A percentile compares a stretch with the other conserved stretches of the same genome.
phyloP scores from a whole-genome alignment of 352 stramenopile species.

The Phytophthora lateralis region DNA sequence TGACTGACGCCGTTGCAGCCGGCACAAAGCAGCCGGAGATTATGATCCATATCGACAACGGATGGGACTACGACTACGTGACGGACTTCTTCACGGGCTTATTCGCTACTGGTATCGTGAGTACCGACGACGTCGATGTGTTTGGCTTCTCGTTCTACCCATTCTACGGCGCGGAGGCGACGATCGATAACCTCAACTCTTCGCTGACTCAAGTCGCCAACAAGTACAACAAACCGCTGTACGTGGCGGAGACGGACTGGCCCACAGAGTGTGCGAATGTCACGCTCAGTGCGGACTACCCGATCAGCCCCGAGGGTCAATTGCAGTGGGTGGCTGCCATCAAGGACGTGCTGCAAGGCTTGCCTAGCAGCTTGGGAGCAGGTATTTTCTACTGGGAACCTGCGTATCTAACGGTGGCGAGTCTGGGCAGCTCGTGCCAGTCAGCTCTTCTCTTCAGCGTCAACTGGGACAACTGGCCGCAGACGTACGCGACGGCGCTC shows the following conservation, averaged over 20 bases:
- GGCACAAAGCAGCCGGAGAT: conserved; percentile 38
- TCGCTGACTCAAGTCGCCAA: conserved; percentile 35
- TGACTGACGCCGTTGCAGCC: conserved; percentile 30
- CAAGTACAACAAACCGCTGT: conserved; percentile 36
- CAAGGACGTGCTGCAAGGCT: conserved; percentile 25
- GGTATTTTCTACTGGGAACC: conserved; percentile 47
- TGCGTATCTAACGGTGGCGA: conserved; percentile 23
- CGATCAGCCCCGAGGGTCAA: conserved; percentile 34
- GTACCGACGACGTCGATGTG: conserved; percentile 32
- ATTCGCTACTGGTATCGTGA: conserved; percentile 38
- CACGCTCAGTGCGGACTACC: conserved; percentile 33
- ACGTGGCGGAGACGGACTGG: conserved; percentile 42
- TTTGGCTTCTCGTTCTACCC: conserved; percentile 48
- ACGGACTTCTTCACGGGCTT: conserved; percentile 37
- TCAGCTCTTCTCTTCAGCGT: conserved; percentile 43
- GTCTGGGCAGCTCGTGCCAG: conserved; percentile 36
- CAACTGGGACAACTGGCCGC: conserved; percentile 29
- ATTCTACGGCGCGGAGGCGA: conserved; percentile 39
- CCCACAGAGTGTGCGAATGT: conserved; percentile 28
- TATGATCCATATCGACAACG: conserved; percentile 47
- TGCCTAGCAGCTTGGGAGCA: conserved; percentile 28
- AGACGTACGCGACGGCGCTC: conserved; percentile 34
- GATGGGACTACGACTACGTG: conserved; percentile 41
- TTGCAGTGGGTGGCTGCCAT: conserved; percentile 35
- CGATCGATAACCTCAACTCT: conserved; percentile 31